Evolutionary conservation across 768 basidiomycete species (phyloP), one percentile per base, ranked within the genome.

Genomic region (Boletus subcaerulescens): DNA sequence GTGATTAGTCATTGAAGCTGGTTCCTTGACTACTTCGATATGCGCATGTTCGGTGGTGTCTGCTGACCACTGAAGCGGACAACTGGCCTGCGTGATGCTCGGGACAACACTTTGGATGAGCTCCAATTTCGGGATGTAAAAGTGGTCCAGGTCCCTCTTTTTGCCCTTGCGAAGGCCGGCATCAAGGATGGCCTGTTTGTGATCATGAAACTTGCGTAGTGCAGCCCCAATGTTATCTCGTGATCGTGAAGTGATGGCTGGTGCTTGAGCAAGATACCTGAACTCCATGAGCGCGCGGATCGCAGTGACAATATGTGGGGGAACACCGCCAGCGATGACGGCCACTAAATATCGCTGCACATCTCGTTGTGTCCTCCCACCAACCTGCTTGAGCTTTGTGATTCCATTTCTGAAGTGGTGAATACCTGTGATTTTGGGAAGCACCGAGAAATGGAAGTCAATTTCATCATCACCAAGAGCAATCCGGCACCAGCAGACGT

Each of bases 301-400:
- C 1, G 71, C 68, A 35, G 52, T 56, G 15, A 79, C 53, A 44
- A 78, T 70, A 9, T 49, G 7, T 3, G 20, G 20, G 20, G 31
- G 32, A 2, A 69, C 48, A 49, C 61, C 68, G 18, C 70, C 72
- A 41, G 72, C 69, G 36, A 77, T 70, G 10, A 74, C 55, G 9
- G 60, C 42, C 11, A 80, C 41, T 9, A 78, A 53, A 43, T 71
- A 71, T 9, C 59, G 52, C 52, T 78, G 68, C 1, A 77, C 61
- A 33, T 79, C 69, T 3, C 71, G 45, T 49, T 77, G 73, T 24
- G 73, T 73, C 11, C 65, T 31, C 0, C 76, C 73, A 20, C 73
- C 73, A 0, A 75, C 71, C 55, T 79, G 77, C 40, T 77, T 77
- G 10, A 79, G 53, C 14, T 60, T 59, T 5, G 70, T 74, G n/a